Conservation (phyloP, 768 basidiomycete genomes). For the Trametes elegans region DNA sequence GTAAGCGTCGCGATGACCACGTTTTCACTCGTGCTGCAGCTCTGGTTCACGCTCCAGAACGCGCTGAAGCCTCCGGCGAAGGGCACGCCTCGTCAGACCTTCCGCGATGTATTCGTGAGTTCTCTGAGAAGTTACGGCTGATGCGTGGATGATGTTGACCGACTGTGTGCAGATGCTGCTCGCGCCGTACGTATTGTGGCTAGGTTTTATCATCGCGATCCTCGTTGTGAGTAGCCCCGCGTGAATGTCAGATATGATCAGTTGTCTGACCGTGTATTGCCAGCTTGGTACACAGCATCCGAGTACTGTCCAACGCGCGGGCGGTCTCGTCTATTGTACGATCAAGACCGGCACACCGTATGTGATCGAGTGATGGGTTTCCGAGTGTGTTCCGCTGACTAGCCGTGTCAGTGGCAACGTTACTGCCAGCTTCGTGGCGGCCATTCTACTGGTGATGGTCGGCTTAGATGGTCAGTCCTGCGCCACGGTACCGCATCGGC, state of each 20-base stretch:
- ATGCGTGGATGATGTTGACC: neutral
- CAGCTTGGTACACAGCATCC: slow-evolving; percentile 13
- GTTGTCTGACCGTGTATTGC: neutral
- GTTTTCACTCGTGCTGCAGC: slow-evolving; percentile 17
- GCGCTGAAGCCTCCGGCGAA: slow-evolving; percentile 7
- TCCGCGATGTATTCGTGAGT: slow-evolving; percentile 10
- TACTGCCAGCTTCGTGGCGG: slow-evolving; percentile 9
- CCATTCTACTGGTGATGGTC: slow-evolving; percentile 13
- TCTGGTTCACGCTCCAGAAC: slow-evolving; percentile 13
- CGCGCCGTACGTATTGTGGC: slow-evolving; percentile 12
- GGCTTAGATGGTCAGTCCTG: slow-evolving; percentile 3
- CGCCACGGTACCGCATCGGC: neutral
- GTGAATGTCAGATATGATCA: no score
- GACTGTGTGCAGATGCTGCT: slow-evolving; percentile 1
- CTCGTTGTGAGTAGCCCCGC: slow-evolving; percentile 13
- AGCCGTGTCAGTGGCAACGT: neutral
- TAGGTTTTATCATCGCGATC: slow-evolving; percentile 11
- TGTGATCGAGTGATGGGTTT: neutral
- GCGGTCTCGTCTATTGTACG: slow-evolving; percentile 15
- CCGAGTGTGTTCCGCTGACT: neutral
- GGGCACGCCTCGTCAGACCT: neutral
- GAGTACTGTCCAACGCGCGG: slow-evolving; percentile 1
- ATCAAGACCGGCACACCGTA: slow-evolving; percentile 9
- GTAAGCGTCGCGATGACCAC: slow-evolving; percentile 19
- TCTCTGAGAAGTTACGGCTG: neutral